phyloP scores from a whole-genome alignment of 805 yeast genomes.

The Jamesozyma jinghongensis region DNA sequence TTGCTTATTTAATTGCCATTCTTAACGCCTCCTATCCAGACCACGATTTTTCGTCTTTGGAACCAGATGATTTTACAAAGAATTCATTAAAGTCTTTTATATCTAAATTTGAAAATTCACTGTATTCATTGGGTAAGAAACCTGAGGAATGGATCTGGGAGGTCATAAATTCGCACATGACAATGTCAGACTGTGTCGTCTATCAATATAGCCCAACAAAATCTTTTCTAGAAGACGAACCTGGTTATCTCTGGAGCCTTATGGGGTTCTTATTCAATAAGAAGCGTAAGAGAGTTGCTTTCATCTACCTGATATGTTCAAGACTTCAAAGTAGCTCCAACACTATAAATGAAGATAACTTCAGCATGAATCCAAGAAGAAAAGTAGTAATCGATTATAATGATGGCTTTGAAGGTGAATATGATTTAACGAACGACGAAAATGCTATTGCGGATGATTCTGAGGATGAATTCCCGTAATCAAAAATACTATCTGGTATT shows the following conservation, averaged over 20 bases:
- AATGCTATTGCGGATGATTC: slow-evolving; percentile 33
- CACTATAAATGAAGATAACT: slow-evolving; percentile 34
- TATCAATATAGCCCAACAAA: slow-evolving; percentile 46
- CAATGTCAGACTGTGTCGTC: slow-evolving; percentile 43
- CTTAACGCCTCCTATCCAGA: slow-evolving; percentile 91
- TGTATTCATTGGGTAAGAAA: slow-evolving; percentile 54
- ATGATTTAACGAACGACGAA: slow-evolving; percentile 38
- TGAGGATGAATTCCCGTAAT: slow-evolving; percentile 18
- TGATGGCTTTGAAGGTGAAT: slow-evolving; percentile 36
- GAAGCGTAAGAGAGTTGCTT: slow-evolving; percentile 84
- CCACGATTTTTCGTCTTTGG: slow-evolving; percentile 82
- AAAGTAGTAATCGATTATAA: slow-evolving; percentile 33
- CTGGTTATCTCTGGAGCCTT: slow-evolving; percentile 38
- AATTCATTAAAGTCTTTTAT: slow-evolving; percentile 41
- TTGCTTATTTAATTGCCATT: slow-evolving; percentile 84
- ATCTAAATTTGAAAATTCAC: slow-evolving; percentile 65
- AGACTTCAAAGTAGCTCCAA: slow-evolving; percentile 33
- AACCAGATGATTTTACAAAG: slow-evolving; percentile 68
- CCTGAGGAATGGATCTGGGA: slow-evolving; percentile 78
- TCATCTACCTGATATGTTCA: slow-evolving; percentile 58
- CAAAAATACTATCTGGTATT: too few species aligned
- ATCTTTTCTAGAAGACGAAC: slow-evolving; percentile 32
- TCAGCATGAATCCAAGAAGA: slow-evolving; percentile 18
- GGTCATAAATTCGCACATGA: slow-evolving; percentile 74
- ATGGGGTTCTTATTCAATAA: slow-evolving; percentile 92